Percentiles rank a stretch among this genome's conserved stretches.
phyloP scores from a whole-genome alignment of 805 yeast species.

The Kodamaea jinghongensis region DNA sequence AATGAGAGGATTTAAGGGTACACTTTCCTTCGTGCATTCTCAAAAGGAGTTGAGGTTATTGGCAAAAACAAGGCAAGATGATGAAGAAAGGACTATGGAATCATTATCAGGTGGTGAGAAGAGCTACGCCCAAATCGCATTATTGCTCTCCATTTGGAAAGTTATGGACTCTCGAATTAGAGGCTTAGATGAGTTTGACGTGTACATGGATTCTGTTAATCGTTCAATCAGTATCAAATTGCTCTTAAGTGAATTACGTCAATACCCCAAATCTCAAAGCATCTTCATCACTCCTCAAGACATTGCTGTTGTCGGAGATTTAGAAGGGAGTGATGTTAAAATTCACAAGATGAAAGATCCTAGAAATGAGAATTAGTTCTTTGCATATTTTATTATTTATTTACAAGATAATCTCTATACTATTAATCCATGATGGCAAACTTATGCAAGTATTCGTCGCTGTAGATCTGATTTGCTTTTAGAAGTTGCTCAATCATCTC shows the following conservation, averaged over 20 bases:
- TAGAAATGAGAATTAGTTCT: constrained; percentile 15
- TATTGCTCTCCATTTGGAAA: constrained; percentile 87
- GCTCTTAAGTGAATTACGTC: constrained; percentile 64
- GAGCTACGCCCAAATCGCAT: constrained; percentile 87
- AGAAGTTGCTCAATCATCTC: background rate
- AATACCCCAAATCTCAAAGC: constrained; percentile 71
- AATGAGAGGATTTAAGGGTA: constrained; percentile 72
- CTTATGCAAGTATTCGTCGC: background rate
- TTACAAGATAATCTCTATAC: background rate
- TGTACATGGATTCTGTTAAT: constrained; percentile 93
- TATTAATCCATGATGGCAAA: background rate
- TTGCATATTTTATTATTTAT: background rate
- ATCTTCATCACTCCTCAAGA: constrained; percentile 94
- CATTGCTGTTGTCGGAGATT: constrained; percentile 66
- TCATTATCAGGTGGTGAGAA: constrained; percentile 97
- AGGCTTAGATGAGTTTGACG: constrained; percentile 96
- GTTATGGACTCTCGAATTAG: constrained; percentile 84
- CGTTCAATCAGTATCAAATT: constrained; percentile 74
- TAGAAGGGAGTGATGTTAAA: constrained; percentile 50
- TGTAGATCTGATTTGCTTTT: background rate
- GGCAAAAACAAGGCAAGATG: constrained; percentile 61
- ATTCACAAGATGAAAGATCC: constrained; percentile 59
- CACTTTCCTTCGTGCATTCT: constrained; percentile 59
- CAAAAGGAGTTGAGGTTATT: constrained; percentile 51
- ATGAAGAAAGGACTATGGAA: constrained; percentile 63